Conservation (phyloP, 257 asterid genomes). For the Avicennia marina region DNA sequence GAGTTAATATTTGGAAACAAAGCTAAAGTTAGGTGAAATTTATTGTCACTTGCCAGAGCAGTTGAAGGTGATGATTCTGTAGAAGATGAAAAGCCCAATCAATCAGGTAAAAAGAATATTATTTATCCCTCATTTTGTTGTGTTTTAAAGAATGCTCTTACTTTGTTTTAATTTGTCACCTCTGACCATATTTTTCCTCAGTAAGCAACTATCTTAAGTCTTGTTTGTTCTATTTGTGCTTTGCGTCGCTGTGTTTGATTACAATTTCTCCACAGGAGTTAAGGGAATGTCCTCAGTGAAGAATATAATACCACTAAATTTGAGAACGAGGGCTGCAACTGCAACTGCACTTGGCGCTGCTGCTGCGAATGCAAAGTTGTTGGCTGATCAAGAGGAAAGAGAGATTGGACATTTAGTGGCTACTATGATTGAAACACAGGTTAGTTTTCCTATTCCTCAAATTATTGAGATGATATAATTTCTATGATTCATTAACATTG, state of each 20-base stretch:
- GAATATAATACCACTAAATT: conserved; percentile 52
- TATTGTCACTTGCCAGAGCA: conserved; percentile 29
- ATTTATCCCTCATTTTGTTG: conserved; percentile 2
- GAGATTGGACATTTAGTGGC: conserved; percentile 68
- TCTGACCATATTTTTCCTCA: too few relatives aligned
- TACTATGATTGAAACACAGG: conserved; percentile 73
- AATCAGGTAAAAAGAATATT: conserved; percentile 40
- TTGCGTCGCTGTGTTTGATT: too few relatives aligned
- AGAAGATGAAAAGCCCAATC: conserved; percentile 29
- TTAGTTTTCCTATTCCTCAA: conserved; percentile 16
- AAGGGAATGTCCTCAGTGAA: conserved; percentile 32
- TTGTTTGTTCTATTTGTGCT: too few relatives aligned
- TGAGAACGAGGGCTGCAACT: conserved; percentile 81
- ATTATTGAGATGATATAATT: neutral
- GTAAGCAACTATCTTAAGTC: too few relatives aligned
- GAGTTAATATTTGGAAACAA: conserved; percentile 5
- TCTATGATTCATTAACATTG: neutral
- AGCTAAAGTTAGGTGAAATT: conserved; percentile 15
- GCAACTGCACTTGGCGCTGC: conserved; percentile 90
- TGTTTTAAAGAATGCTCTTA: neutral
- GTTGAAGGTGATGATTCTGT: conserved; percentile 34
- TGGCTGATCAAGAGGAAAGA: conserved; percentile 94
- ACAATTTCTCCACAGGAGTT: conserved; percentile 28
- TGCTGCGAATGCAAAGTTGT: conserved; percentile 81
- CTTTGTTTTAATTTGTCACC: too few relatives aligned